Base-by-base conservation (phyloP, 2,329 filamentous ascomycete genomes). In the Fusarium neocosmosporiellum region DNA sequence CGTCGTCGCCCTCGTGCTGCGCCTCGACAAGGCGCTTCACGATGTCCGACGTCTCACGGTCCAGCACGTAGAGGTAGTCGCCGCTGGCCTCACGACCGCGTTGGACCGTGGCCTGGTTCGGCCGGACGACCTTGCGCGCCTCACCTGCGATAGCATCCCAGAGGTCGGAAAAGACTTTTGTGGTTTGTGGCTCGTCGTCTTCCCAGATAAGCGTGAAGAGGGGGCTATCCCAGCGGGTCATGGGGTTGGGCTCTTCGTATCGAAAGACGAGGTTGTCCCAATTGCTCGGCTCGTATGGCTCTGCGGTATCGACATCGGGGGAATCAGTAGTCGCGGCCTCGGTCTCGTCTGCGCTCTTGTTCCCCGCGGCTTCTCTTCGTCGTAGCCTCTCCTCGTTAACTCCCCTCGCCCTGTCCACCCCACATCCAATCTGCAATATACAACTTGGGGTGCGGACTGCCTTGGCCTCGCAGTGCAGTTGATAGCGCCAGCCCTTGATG, bases 401-500 rank as follows among this genome's bases (percentile, higher is more conserved):
- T 24, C 79, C 80, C 69, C 81, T 82, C 3, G 89, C 88, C 69
- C 80, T 81, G n/a, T 90, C 88, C 5, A 84, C 81, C 11, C 84
- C 78, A 70, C 88, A 89, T 0, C 90, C 90, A 50, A 92, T 84
- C 81, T 91, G 90, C 71, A 96, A 84, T 65, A 96, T 90, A 77
- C 92, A 95, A 81, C 89, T 93, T 4, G 92, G 89, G 5, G 94
- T 96, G 71, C 91, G 85, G 62, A 93, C 84, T 55, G 94, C 94
- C 82, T 96, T 96, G 39, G 94, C 90, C 83, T 96, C 94, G 84
- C 94, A 96, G 81, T 92, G 92, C 24, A 97, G 85, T 85, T 97
- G 94, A 80, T 97, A 97, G 57, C 94, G 88, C 89, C 93, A 96
- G 39, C 94, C 94, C 81, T 96, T 96, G 84, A 97, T 97, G 83